Evolutionary conservation across 2,329 filamentous ascomycete genomes (phyloP).

Genomic region (Juglanconis juglandina): DNA sequence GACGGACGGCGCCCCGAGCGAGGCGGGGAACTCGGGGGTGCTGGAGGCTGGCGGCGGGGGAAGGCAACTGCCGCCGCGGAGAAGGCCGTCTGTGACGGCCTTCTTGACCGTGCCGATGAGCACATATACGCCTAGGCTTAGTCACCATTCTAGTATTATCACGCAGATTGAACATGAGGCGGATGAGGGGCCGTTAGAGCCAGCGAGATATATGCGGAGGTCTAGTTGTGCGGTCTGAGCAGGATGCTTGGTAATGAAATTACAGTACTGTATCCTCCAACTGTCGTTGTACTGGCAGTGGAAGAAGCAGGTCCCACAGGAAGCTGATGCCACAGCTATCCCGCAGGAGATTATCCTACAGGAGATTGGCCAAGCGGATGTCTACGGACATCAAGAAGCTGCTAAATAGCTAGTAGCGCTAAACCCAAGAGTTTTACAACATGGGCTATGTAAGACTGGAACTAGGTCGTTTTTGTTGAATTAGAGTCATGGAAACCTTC

Average conservation of each 20-base stretch:
- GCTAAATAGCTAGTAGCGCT: too few species aligned
- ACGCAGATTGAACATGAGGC: not conserved
- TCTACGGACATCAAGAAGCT: too few species aligned
- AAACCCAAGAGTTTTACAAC: too few species aligned
- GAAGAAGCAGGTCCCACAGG: not conserved
- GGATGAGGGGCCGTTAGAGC: constrained; percentile 4
- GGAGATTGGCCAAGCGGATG: too few species aligned
- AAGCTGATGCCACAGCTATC: too few species aligned
- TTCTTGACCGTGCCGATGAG: not conserved
- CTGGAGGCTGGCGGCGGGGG: not conserved
- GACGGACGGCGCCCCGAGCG: not conserved
- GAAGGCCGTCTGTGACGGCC: not conserved
- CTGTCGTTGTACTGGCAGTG: not conserved
- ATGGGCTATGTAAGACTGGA: too few species aligned
- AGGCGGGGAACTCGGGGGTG: not conserved
- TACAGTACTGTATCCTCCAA: not conserved
- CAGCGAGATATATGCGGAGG: not conserved
- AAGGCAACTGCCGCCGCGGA: not conserved
- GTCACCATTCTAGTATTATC: constrained; percentile 5
- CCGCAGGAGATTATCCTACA: too few species aligned
- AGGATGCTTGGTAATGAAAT: not conserved
- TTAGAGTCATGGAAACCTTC: too few species aligned
- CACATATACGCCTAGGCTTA: not conserved
- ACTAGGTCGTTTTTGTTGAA: too few species aligned
- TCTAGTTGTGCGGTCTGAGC: not conserved